Conservation (phyloP, 495 filamentous ascomycete genomes). For the Lasiosphaeria ovina region DNA sequence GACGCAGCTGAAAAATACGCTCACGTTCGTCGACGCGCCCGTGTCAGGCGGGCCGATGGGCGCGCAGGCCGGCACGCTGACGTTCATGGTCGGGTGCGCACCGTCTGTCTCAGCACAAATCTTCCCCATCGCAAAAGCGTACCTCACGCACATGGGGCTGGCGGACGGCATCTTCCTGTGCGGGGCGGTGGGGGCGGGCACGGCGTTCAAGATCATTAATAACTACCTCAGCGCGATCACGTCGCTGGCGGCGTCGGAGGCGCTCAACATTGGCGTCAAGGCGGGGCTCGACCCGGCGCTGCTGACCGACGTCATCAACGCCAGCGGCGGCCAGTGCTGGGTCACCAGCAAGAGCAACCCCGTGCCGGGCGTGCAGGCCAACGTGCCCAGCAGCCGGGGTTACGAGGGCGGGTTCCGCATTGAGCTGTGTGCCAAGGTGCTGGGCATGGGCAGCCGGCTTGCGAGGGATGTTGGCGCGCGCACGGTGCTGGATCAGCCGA, state of each 20-base stretch:
- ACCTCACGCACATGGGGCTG: conserved; percentile 30
- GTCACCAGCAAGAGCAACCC: conserved; percentile 40
- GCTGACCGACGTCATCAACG: conserved; percentile 38
- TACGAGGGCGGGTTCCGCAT: conserved; percentile 42
- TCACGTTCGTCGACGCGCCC: conserved; percentile 36
- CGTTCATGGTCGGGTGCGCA: conserved; percentile 41
- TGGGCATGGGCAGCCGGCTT: conserved; percentile 27
- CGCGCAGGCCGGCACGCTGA: conserved; percentile 44
- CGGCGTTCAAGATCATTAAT: conserved; percentile 42
- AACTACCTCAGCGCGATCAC: conserved; percentile 43
- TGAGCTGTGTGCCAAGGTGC: conserved; percentile 36
- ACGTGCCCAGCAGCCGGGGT: conserved; percentile 37
- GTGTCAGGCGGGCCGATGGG: conserved; percentile 43
- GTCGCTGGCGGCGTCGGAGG: conserved; percentile 39
- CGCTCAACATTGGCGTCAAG: conserved; percentile 41
- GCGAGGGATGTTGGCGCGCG: conserved; percentile 28
- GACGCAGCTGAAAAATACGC: conserved; percentile 6
- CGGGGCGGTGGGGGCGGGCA: conserved; percentile 34
- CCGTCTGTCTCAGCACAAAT: conserved; percentile 4
- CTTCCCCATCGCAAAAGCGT: conserved; percentile 20
- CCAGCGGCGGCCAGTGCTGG: conserved; percentile 38
- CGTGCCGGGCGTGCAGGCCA: conserved; percentile 34
- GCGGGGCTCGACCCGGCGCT: conserved; percentile 38
- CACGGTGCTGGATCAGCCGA: conserved; percentile 28
- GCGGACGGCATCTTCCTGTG: conserved; percentile 33